Base-by-base conservation (phyloP, 2,329 filamentous ascomycete species). In the Metarhizium guizhouense region DNA sequence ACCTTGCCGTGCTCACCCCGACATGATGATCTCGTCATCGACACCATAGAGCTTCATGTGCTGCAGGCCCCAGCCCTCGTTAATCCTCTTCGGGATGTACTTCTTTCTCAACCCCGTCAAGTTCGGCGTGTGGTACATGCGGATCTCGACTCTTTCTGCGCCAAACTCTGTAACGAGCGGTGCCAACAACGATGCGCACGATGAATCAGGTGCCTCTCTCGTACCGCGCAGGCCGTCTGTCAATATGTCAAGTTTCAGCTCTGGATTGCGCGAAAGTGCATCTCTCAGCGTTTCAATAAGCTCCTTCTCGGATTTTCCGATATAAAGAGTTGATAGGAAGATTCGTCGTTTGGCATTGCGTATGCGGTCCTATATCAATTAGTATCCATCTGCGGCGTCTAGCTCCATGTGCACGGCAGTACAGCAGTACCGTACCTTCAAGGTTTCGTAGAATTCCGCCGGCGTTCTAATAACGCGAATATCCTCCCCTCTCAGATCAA, bases 11-110 rank as follows among this genome's bases (percentile, higher is more conserved):
- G 56, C 75, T 59, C 79, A 90, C 83, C 91, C 92, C 7, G 92
- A 95, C 64, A 99, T 83, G 61, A 99, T 93, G 56, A 99, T 87
- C 70, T 96, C 91, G 65, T 99, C 91, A 64, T 99, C 94, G 25
- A 96, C 76, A 0, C 94, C 94, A 64, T 99, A 99, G 0, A 99
- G 77, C 78, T 99, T 99, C 93, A 99, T 99, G 68, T 99, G 94
- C 68, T 99, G 94, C 58, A 99, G 73, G 1, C 94, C 94, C 94
- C 94, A 99, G 18, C 94, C 94, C 73, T 99, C 94, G 63, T 99
- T 99, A 68, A 99, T 93, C 20, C 94, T 81, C 67, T 84, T 89
- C 0, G 94, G 94, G 2, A 97, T 83, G 61, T 88, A 77, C 64
- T 85, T 85, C 73, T 97, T 97, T 52, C 86, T 83, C 56, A 95